Percentiles rank a stretch among this genome's conserved stretches.
These are phyloP conservation scores for Wickerhamiella infanticola DNA, from an alignment of 1,139 yeast genomes.

Conservation along the genomic window DNA sequence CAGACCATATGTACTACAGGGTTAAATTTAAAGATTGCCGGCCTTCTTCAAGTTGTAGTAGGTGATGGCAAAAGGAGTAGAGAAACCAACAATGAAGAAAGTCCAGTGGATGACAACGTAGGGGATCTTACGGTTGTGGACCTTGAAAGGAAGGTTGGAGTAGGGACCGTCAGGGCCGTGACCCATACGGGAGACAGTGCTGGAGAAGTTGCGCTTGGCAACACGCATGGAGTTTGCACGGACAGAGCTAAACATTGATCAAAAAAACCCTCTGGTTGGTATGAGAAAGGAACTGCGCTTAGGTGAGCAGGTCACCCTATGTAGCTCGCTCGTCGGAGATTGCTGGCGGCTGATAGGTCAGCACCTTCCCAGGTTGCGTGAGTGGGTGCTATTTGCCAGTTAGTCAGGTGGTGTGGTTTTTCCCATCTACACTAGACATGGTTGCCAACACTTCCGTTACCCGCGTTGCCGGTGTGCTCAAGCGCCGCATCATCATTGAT, in stretches of 20 bases:
- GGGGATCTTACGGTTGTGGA: slow-evolving; percentile 83
- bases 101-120: slow-evolving; percentile 69
- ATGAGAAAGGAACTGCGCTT: not conserved
- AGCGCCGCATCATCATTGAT: slow-evolving; percentile 71
- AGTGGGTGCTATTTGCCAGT: not conserved
- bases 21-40: slow-evolving; percentile 11
- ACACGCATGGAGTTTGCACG: slow-evolving; percentile 10
- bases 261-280: not conserved
- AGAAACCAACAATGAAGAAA: slow-evolving; percentile 36
- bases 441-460: slow-evolving; percentile 56
- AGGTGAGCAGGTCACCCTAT: not conserved
- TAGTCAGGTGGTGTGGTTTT: not conserved
- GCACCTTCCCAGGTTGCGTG: not conserved
- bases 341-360: not conserved
- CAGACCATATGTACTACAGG: not conserved
- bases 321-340: not conserved
- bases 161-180: slow-evolving; percentile 73
- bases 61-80: slow-evolving; percentile 25
- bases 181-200: slow-evolving; percentile 23
- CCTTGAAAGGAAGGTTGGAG: slow-evolving; percentile 86
- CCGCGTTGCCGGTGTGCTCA: slow-evolving; percentile 77
- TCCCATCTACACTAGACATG: slow-evolving; percentile 8
- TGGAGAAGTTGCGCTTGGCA: slow-evolving; percentile 25
- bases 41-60: slow-evolving; percentile 27
- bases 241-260: slow-evolving; percentile 7